Conservation (phyloP, 2,329 filamentous ascomycete species). For the Talaromyces piceae region DNA sequence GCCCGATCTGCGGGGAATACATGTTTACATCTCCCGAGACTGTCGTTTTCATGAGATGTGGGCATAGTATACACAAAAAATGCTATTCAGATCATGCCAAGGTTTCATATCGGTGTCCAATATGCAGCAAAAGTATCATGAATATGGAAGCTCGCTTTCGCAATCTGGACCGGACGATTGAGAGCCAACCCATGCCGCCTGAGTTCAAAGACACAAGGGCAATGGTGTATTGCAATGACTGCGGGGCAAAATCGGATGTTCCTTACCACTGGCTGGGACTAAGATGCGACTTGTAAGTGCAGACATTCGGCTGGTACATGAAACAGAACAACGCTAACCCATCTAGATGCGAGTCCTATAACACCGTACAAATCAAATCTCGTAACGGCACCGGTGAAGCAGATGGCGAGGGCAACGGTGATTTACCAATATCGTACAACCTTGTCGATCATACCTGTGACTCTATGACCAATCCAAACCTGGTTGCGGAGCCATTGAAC, state of each 20-base stretch:
- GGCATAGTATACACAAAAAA: conserved; percentile 86
- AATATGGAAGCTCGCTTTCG: conserved; percentile 97
- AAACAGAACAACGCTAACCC: conserved; percentile 10
- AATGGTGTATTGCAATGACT: conserved; percentile 89
- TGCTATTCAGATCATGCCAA: conserved; percentile 87
- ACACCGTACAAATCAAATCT: conserved; percentile 37
- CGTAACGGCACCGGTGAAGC: conserved; percentile 25
- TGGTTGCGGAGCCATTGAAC: conserved; percentile 8
- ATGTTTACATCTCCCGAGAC: conserved; percentile 86
- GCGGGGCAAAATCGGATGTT: conserved; percentile 76
- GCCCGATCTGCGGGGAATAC: conserved; percentile 93
- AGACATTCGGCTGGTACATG: not conserved
- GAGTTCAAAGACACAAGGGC: conserved; percentile 75
- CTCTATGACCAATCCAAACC: conserved; percentile 9
- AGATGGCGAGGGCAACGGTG: conserved; percentile 15
- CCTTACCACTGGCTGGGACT: conserved; percentile 91
- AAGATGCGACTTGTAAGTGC: conserved; percentile 61
- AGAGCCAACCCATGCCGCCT: conserved; percentile 81
- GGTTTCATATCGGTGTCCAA: conserved; percentile 88
- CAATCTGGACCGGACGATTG: conserved; percentile 79
- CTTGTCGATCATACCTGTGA: conserved; percentile 7
- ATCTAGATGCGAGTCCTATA: conserved; percentile 39
- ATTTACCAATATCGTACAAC: conserved; percentile 22
- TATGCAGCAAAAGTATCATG: conserved; percentile 91
- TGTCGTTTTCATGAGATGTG: conserved; percentile 91